Percentiles rank a stretch among this genome's conserved stretches.
These are phyloP conservation scores for Tolypocladium album DNA, from an alignment of 2,329 filamentous ascomycete species.

Conservation along the genomic window DNA sequence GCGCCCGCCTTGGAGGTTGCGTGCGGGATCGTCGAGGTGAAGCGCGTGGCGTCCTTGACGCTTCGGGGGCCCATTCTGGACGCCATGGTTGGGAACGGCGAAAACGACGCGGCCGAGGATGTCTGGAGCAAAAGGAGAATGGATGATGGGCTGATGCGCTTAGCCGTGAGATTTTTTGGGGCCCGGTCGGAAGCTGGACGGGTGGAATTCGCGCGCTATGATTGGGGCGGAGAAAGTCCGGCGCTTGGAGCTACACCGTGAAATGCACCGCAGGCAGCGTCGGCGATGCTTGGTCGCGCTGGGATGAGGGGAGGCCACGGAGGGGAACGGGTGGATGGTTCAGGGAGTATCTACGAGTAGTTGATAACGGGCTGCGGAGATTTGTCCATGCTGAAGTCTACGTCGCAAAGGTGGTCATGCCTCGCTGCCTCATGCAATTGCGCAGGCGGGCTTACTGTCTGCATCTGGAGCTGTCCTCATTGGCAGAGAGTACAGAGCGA, in stretches of 20 bases:
- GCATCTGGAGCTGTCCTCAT: background rate
- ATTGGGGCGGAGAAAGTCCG: slow-evolving; percentile 27
- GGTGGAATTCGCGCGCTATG: slow-evolving; percentile 17
- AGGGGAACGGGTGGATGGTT: background rate
- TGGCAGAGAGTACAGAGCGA: background rate
- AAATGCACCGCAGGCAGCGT: background rate
- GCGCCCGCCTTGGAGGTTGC: slow-evolving; percentile 50
- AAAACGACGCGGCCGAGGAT: background rate
- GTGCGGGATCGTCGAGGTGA: slow-evolving; percentile 43
- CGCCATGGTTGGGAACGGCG: slow-evolving; percentile 20
- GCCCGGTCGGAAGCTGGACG: slow-evolving; percentile 6
- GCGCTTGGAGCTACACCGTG: slow-evolving; percentile 8
- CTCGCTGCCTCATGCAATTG: too few species aligned
- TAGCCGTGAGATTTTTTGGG: slow-evolving; percentile 26
- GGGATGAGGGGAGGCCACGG: background rate
- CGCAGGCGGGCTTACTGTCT: background rate
- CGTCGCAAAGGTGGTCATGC: background rate
- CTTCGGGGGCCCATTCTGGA: slow-evolving; percentile 47
- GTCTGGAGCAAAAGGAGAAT: background rate
- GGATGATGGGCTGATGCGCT: background rate
- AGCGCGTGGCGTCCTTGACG: slow-evolving; percentile 71
- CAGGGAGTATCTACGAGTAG: background rate
- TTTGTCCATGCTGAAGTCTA: background rate
- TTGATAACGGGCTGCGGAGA: too few species aligned
- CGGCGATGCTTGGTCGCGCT: background rate